phyloP scores from a whole-genome alignment of 495 filamentous ascomycete species.

The Xanthoparmelia taractica region DNA sequence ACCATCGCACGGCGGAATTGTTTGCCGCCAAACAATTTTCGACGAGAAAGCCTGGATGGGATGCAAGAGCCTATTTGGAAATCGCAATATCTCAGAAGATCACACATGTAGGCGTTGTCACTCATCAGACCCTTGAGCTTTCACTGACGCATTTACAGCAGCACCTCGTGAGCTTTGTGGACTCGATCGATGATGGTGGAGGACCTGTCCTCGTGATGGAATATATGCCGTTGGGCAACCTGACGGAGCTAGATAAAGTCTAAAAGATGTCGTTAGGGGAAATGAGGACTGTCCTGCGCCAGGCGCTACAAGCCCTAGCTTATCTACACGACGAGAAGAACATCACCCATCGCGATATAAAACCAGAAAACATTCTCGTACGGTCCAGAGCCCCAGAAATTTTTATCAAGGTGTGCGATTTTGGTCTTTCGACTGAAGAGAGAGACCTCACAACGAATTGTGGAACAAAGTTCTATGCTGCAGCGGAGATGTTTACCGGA shows the following conservation, averaged over 20 bases:
- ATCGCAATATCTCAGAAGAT: neutral
- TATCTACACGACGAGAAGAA: slow-evolving; percentile 6
- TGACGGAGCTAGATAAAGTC: neutral
- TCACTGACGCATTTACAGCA: neutral
- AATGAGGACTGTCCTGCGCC: neutral
- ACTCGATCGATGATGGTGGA: slow-evolving; percentile 4
- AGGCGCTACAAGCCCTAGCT: slow-evolving; percentile 9
- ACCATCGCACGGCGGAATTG: neutral
- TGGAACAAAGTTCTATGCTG: slow-evolving; percentile 1
- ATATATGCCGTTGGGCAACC: slow-evolving; percentile 9
- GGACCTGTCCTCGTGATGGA: slow-evolving; percentile 8
- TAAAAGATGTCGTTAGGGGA: neutral
- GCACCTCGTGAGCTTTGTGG: slow-evolving; percentile 9
- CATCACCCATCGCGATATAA: slow-evolving; percentile 11
- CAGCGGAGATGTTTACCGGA: neutral
- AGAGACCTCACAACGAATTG: neutral
- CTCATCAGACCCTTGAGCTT: neutral
- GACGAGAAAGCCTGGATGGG: neutral
- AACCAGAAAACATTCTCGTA: slow-evolving; percentile 10
- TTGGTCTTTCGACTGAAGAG: neutral
- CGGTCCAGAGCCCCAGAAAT: slow-evolving; percentile 2
- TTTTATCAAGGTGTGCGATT: slow-evolving; percentile 5
- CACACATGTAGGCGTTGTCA: slow-evolving; percentile 3
- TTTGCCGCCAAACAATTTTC: neutral
- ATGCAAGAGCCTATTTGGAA: neutral